phyloP scores from a whole-genome alignment of 2,329 filamentous ascomycete species.

The Zarea fungicola region DNA sequence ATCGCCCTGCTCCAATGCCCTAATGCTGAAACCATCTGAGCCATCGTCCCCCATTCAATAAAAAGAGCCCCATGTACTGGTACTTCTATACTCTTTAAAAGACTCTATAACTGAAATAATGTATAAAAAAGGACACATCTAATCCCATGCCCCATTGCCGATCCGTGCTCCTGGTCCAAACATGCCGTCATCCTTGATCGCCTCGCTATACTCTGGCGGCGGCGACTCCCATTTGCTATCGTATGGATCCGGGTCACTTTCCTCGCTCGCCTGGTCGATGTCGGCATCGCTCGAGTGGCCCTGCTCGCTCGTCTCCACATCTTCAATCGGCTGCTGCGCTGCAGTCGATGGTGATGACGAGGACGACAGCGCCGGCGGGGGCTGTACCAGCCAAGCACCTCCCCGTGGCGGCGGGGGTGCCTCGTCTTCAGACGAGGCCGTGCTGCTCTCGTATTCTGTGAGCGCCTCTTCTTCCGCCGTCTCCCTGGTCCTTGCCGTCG shows the following conservation, averaged over 20 bases:
- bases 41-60: too few species aligned
- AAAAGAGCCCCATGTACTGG: too few species aligned
- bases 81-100: too few species aligned
- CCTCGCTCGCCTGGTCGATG: conserved; percentile 27
- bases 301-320: conserved; percentile 28
- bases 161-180: conserved; percentile 9
- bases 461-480: not conserved
- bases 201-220: conserved; percentile 13
- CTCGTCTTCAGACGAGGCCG: not conserved
- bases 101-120: too few species aligned
- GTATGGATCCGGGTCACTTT: conserved; percentile 28
- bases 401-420: not conserved
- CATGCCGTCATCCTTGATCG: conserved; percentile 8
- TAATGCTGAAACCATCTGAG: too few species aligned
- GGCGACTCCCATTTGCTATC: conserved; percentile 18
- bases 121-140: not conserved
- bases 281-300: conserved; percentile 28
- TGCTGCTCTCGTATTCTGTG: not conserved
- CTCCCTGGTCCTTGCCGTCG: not conserved
- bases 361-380: too few species aligned
- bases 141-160: conserved; percentile 10
- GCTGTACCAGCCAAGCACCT: not conserved
- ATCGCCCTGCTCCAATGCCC: too few species aligned
- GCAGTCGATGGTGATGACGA: not conserved
- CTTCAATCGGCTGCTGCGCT: conserved; percentile 21